A percentile compares a stretch with the other conserved stretches of the same genome.
Evolutionary conservation across 2,329 filamentous ascomycete species (phyloP).

Genomic region (Keithomyces neogunnii): DNA sequence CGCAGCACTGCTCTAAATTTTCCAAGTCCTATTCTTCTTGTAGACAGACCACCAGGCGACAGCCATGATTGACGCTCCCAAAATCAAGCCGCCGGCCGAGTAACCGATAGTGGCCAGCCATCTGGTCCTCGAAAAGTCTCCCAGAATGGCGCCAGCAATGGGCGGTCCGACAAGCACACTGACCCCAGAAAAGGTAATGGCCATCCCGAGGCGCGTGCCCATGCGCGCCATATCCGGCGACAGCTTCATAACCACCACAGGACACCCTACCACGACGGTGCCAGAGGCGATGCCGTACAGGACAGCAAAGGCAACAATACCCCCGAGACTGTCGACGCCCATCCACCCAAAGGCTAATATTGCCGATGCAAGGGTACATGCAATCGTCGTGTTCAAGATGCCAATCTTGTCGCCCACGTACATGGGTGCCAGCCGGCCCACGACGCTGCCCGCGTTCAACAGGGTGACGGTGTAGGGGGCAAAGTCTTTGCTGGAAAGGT

Average conservation of each 20-base stretch:
- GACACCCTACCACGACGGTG: conserved; percentile 23
- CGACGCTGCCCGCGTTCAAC: conserved; percentile 35
- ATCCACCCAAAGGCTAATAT: conserved; percentile 27
- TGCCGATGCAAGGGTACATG: conserved; percentile 19
- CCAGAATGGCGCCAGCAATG: neutral
- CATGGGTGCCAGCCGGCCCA: conserved; percentile 36
- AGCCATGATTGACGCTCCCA: too few species aligned
- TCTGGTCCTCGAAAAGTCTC: neutral
- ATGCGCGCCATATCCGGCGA: neutral
- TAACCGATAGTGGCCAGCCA: neutral
- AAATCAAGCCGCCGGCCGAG: neutral
- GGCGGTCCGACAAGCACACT: neutral
- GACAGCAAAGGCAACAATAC: conserved; percentile 24
- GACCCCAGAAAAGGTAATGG: neutral
- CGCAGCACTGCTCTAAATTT: too few species aligned
- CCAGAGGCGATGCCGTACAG: conserved; percentile 34
- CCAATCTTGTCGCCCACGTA: conserved; percentile 24
- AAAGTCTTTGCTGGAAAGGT: conserved; percentile 23
- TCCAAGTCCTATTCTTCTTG: too few species aligned
- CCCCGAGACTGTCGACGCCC: conserved; percentile 21
- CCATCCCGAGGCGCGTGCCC: neutral
- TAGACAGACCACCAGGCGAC: too few species aligned
- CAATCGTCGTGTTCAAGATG: conserved; percentile 24
- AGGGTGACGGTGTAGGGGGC: conserved; percentile 34
- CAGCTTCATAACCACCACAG: neutral